Conservation (phyloP, 2,329 filamentous ascomycete species). For the Nothopassalora personata region DNA sequence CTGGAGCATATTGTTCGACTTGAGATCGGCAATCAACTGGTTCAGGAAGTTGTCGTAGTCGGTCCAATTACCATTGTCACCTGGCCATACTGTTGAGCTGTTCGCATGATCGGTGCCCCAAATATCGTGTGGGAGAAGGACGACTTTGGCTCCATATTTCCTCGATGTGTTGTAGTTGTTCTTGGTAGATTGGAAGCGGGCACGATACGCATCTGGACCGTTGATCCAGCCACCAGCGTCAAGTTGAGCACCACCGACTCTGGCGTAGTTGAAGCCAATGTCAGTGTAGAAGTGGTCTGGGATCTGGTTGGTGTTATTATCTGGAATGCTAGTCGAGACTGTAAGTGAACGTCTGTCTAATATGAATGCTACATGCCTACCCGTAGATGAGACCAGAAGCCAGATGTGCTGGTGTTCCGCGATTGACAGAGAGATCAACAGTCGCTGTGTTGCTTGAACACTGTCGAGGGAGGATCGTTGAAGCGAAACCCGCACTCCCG, state of each 20-base stretch:
- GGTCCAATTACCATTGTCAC: constrained; percentile 48
- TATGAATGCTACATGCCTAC: neutral
- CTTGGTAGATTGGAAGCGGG: constrained; percentile 41
- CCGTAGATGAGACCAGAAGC: constrained; percentile 43
- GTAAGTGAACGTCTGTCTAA: neutral
- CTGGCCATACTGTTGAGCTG: constrained; percentile 40
- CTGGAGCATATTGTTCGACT: constrained; percentile 33
- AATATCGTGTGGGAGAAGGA: constrained; percentile 23
- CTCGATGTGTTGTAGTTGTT: constrained; percentile 44
- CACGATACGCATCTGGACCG: constrained; percentile 28
- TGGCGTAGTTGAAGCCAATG: constrained; percentile 38
- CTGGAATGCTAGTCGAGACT: constrained; percentile 24
- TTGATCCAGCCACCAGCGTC: constrained; percentile 37
- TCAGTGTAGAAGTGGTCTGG: constrained; percentile 37
- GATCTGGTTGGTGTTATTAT: constrained; percentile 31
- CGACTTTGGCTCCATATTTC: constrained; percentile 25
- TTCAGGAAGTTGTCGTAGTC: constrained; percentile 42
- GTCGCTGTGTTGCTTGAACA: constrained; percentile 18
- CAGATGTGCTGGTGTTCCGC: constrained; percentile 33
- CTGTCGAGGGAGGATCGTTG: constrained; percentile 12
- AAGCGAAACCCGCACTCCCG: neutral
- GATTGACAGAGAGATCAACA: constrained; percentile 31
- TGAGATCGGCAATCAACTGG: constrained; percentile 36
- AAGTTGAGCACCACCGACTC: constrained; percentile 42
- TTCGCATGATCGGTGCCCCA: constrained; percentile 31